These are phyloP conservation scores for Saturnispora quitensis DNA, from an alignment of 805 yeast genomes.

Conservation along the genomic window DNA sequence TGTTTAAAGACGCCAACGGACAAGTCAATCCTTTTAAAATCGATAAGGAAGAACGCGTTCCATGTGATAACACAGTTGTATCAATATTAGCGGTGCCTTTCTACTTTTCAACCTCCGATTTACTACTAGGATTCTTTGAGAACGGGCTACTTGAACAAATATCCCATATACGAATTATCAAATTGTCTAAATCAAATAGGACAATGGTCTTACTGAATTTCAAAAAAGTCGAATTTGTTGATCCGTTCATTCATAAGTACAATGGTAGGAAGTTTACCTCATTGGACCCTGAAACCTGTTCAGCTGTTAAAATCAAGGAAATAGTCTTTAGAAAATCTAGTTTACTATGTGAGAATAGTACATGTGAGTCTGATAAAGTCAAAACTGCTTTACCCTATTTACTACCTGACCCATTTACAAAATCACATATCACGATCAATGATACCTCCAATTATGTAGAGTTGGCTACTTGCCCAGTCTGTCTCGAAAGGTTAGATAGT, in stretches of 20 bases:
- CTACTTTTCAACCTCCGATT: constrained; percentile 77
- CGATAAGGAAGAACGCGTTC: constrained; percentile 9
- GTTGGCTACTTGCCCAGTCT: constrained; percentile 88
- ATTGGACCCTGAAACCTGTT: constrained; percentile 84
- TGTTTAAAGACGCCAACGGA: constrained; percentile 47
- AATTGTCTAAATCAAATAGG: constrained; percentile 56
- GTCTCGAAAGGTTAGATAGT: constrained; percentile 81
- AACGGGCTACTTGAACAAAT: constrained; percentile 44
- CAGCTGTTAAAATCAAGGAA: constrained; percentile 59
- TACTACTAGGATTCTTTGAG: constrained; percentile 67
- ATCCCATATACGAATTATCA: constrained; percentile 64
- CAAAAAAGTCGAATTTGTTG: constrained; percentile 43
- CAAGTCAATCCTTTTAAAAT: constrained; percentile 12
- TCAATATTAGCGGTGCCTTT: constrained; percentile 82
- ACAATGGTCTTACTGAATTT: constrained; percentile 76
- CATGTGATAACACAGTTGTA: constrained; percentile 57
- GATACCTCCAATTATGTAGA: constrained; percentile 35
- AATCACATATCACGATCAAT: neutral
- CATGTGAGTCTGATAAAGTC: constrained; percentile 6
- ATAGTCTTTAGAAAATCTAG: constrained; percentile 33
- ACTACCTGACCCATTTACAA: constrained; percentile 65
- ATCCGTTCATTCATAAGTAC: constrained; percentile 52
- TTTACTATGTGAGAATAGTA: constrained; percentile 17
- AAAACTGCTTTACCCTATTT: constrained; percentile 49
- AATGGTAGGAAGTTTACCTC: constrained; percentile 74